Evolutionary conservation across 2,329 filamentous ascomycete species (phyloP), one percentile per base, ranked within the genome.

Genomic region (Ceratocystis variospora): DNA sequence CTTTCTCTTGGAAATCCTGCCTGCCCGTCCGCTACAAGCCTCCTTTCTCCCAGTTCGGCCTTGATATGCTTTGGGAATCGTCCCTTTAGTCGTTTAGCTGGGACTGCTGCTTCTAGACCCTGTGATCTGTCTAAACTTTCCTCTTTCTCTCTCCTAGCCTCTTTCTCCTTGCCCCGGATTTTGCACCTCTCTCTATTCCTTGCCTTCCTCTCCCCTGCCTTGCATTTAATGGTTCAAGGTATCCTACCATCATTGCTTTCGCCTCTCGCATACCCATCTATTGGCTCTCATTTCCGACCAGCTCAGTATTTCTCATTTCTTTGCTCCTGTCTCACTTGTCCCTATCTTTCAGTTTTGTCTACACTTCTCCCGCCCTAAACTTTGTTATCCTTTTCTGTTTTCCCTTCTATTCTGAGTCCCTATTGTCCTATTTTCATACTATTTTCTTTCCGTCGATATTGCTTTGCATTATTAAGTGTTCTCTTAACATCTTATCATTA

Each of bases 91-190:
- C 7, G 55, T n/a, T 37, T 59, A 31, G 55, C 31, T 37, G n/a
- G 55, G 55, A n/a, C 15, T 59, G 19, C 55, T 31, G 31, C 22
- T 59, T 59, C 55, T 59, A 37, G 55, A 37, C 44, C 61, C 44
- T 63, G 44, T 63, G 61, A 48, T 63, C 46, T 46, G 61, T 46
- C 44, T 63, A 50, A 28, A 37, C 17, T 63, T 48, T 63, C 41
- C 28, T 63, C 55, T 59, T 59, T 28, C 46, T 63, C 8, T 48
- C 25, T 63, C 46, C 44, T 63, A 48, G 37, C 61, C 46, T 33
- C 46, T 63, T 22, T 45, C 44, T 31, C 46, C 37, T 48, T 2
- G 37, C 41, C 22, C 22, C 19, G 25, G 19, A 62, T 62, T 33
- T 31, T 33, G 25, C 33, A 19, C 33, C 12, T 46, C 8, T 46